Percentiles rank a stretch among this genome's conserved stretches.
These are phyloP conservation scores for Hypoxylon perforatum DNA, from an alignment of 495 filamentous ascomycete genomes.

Conservation along the genomic window DNA sequence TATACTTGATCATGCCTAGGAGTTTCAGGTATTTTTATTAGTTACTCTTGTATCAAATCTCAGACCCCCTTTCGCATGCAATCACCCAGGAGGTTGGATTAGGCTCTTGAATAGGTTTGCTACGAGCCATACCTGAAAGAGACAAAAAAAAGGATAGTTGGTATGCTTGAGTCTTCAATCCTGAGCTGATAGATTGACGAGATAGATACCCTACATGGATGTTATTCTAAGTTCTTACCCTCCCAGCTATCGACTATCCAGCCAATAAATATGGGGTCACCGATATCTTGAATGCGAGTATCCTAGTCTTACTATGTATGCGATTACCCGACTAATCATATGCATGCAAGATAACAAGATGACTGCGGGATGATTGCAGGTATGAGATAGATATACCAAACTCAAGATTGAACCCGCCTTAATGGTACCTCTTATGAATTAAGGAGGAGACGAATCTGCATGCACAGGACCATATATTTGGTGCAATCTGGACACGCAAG, in stretches of 20 bases:
- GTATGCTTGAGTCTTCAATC: no score
- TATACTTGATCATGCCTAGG: constrained; percentile 13
- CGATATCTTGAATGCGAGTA: no score
- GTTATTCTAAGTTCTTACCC: neutral
- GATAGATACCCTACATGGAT: neutral
- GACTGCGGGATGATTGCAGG: no score
- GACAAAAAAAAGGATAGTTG: no score
- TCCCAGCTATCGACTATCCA: neutral
- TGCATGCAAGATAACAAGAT: no score
- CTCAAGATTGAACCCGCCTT: neutral
- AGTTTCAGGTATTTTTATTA: constrained; percentile 34
- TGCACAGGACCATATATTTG: constrained; percentile 29
- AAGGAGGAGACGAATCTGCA: constrained; percentile 23
- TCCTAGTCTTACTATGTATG: neutral
- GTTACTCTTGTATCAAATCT: neutral
- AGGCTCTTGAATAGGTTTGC: no score
- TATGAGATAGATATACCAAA: no score
- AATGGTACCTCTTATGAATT: constrained; percentile 6
- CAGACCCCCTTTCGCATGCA: neutral
- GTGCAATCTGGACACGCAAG: constrained; percentile 1
- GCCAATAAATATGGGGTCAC: no score
- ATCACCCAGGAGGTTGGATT: neutral
- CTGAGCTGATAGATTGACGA: no score
- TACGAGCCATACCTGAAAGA: no score
- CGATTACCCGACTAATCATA: constrained; percentile 14